Conservation (phyloP, 495 filamentous ascomycete species). For the Trichoderma virens region DNA sequence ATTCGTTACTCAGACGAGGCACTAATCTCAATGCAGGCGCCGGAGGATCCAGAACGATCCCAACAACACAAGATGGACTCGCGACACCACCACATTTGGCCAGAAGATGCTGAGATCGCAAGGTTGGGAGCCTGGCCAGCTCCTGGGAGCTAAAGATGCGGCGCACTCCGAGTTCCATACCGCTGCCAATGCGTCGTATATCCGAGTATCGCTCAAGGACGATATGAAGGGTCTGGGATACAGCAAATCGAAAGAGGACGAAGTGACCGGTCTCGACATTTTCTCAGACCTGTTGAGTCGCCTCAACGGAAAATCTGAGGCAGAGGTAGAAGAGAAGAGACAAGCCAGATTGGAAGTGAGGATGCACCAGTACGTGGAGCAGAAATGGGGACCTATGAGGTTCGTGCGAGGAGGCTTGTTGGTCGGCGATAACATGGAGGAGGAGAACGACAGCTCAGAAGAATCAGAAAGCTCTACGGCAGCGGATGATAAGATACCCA, state of each 20-base stretch:
- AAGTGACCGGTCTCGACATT: slow-evolving; percentile 72
- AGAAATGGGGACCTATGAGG: slow-evolving; percentile 62
- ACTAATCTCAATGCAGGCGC: slow-evolving; percentile 45
- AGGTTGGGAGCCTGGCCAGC: slow-evolving; percentile 81
- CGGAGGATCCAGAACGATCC: slow-evolving; percentile 81
- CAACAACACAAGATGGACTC: slow-evolving; percentile 87
- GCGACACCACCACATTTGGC: slow-evolving; percentile 72
- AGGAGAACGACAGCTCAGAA: slow-evolving; percentile 13
- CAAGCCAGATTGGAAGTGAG: slow-evolving; percentile 52
- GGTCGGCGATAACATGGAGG: slow-evolving; percentile 48
- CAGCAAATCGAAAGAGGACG: slow-evolving; percentile 56
- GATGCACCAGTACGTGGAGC: slow-evolving; percentile 56
- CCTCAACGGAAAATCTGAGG: slow-evolving; percentile 78
- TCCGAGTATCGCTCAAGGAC: slow-evolving; percentile 74
- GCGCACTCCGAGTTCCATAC: slow-evolving; percentile 67
- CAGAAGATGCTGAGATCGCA: slow-evolving; percentile 78
- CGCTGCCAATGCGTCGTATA: slow-evolving; percentile 66
- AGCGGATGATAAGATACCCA: slow-evolving; percentile 15
- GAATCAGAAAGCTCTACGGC: slow-evolving; percentile 12
- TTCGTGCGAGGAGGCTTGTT: slow-evolving; percentile 79
- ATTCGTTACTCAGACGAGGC: neutral
- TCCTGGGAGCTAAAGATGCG: slow-evolving; percentile 66
- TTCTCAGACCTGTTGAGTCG: slow-evolving; percentile 80
- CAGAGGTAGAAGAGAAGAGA: slow-evolving; percentile 56
- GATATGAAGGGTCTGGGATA: slow-evolving; percentile 85